Conservation (phyloP, 1,284 basidiomycete genomes). For the Nidula niveotomentosa region DNA sequence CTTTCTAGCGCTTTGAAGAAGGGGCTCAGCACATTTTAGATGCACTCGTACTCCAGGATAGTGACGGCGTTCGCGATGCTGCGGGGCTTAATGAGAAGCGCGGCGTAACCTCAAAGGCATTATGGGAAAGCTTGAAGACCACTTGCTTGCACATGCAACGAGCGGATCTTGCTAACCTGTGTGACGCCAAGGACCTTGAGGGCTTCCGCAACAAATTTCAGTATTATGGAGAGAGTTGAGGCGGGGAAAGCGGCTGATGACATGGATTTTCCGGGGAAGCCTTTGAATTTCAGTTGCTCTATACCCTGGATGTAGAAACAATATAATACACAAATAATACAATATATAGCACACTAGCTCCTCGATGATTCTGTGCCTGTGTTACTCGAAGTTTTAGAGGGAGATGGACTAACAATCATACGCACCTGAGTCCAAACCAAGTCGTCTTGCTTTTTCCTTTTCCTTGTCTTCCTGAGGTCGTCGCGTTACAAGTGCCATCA, state of each 20-base stretch:
- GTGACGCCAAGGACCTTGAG: constrained; percentile 71
- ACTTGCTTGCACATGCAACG: constrained; percentile 78
- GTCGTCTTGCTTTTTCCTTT: constrained; percentile 35
- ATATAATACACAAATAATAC: constrained; percentile 5
- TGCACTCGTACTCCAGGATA: constrained; percentile 84
- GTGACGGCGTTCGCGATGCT: constrained; percentile 61
- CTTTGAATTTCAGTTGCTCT: constrained; percentile 8
- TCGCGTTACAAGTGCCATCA: constrained; percentile 34
- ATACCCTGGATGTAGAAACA: constrained; percentile 12
- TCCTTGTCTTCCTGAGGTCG: constrained; percentile 26
- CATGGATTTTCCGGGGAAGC: neutral
- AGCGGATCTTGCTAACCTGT: constrained; percentile 70
- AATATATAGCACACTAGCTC: constrained; percentile 3
- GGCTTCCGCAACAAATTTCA: constrained; percentile 40
- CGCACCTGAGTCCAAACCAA: constrained; percentile 39
- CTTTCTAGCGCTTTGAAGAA: constrained; percentile 70
- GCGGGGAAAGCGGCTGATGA: neutral
- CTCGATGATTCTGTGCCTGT: constrained; percentile 13
- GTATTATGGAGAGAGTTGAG: neutral
- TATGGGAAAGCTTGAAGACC: constrained; percentile 87
- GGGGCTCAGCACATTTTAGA: constrained; percentile 86
- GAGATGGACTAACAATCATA: neutral
- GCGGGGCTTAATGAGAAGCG: constrained; percentile 48
- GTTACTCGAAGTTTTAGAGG: neutral
- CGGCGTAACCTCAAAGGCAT: constrained; percentile 71